Percentiles rank a stretch among this genome's conserved stretches.
phyloP scores from a whole-genome alignment of 2,329 filamentous ascomycete species.

The Hypomyces perniciosus region DNA sequence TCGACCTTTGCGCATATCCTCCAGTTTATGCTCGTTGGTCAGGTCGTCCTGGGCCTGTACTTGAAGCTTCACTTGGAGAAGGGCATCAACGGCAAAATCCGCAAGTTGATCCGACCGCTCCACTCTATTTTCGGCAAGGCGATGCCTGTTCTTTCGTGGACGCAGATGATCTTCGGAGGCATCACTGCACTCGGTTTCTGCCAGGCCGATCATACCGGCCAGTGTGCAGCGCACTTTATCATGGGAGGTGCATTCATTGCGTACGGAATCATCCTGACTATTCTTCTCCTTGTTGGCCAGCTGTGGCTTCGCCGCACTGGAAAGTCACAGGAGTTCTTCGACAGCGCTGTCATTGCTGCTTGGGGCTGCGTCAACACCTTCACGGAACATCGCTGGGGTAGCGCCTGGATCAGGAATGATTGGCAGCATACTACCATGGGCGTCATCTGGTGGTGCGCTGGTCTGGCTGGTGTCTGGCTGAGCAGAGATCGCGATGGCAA shows the following conservation, averaged over 20 bases:
- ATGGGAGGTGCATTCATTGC: conserved; percentile 97
- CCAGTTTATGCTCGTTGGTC: conserved; percentile 70
- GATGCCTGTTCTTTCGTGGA: conserved; percentile 82
- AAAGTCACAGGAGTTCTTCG: conserved; percentile 93
- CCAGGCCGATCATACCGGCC: conserved; percentile 81
- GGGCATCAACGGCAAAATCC: conserved; percentile 73
- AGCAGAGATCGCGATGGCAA: conserved; percentile 75
- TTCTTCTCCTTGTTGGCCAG: conserved; percentile 83
- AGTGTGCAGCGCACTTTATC: conserved; percentile 95
- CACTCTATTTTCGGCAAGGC: conserved; percentile 82
- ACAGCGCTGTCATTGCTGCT: conserved; percentile 80
- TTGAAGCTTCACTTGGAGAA: conserved; percentile 83
- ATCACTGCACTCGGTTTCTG: conserved; percentile 92
- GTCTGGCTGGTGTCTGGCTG: conserved; percentile 86
- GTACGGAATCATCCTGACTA: conserved; percentile 82
- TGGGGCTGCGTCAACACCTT: conserved; percentile 99
- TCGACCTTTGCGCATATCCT: conserved; percentile 71
- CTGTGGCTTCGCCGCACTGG: conserved; percentile 76
- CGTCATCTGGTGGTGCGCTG: conserved; percentile 97
- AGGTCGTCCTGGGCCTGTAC: conserved; percentile 78
- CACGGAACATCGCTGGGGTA: conserved; percentile 93
- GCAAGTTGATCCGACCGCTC: conserved; percentile 61
- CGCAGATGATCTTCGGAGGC: conserved; percentile 92
- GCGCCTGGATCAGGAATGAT: conserved; percentile 84
- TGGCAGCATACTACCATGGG: conserved; percentile 99